Evolutionary conservation across 2,329 filamentous ascomycete species (phyloP), one percentile per base, ranked within the genome.

Genomic region (Epichloe typhina): DNA sequence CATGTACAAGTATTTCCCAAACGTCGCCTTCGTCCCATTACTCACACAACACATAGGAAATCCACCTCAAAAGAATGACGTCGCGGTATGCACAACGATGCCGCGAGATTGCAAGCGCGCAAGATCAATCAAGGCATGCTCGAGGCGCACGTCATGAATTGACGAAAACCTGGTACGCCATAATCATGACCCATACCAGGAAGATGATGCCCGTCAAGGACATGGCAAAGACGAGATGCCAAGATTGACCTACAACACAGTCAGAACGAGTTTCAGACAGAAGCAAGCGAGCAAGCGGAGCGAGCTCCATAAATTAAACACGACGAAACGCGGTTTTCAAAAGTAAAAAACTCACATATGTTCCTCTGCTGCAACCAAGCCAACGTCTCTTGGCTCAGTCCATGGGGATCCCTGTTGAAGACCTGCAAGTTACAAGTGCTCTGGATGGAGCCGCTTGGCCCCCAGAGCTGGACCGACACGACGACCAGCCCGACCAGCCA

Each of bases 151-250:
- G 41, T 55, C 50, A 69, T 55, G 68, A 71, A 47, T 66, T 62
- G 53, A 64, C 74, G 68, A 80, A 84, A 9, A 84, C 80, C 55
- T 82, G 79, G 57, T 81, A 79, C 11, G 79, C 76, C 75, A 84
- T 83, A 54, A 83, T 69, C 72, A 83, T 82, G 59, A 83, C 78
- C 80, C 80, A 84, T n/a, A 84, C 60, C 52, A 83, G 62, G 55
- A 83, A 83, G 1, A 82, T 66, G 17, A 65, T 68, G 0, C 80
- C 81, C 2, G 81, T 74, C 23, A 85, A 63, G 17, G 73, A 73
- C 61, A 84, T 80, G 1, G 79, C 74, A 64, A 83, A 85, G 2
- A 78, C 77, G 1, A 82, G 73, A 57, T 81, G 75, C 82, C 82
- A 84, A 42, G 73, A 73, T 64, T 81, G 77, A 62, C 76, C 76